A percentile compares a stretch with the other conserved stretches of the same genome.
These are phyloP conservation scores for Acanthamoeba healyi DNA, from an alignment of 208 protist species.

Conservation along the genomic window DNA sequence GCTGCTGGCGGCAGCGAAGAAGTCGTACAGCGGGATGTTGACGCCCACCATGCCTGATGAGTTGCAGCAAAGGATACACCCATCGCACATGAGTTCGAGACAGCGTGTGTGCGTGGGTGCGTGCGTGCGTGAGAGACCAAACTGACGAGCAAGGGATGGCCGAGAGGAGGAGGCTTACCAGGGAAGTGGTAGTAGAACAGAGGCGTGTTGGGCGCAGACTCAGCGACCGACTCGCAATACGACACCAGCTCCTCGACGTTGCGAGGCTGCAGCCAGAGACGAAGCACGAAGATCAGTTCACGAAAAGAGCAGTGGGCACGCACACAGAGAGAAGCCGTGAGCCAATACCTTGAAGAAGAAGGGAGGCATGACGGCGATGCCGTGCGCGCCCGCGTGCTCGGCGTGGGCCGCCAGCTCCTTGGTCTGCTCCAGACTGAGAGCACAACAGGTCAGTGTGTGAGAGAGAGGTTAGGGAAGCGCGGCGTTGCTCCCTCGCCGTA, in stretches of 20 bases:
- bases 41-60: constrained; percentile 45
- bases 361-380: constrained; percentile 45
- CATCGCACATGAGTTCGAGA: background rate
- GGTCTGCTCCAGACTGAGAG: constrained; percentile 35
- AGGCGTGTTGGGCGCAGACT: constrained; percentile 36
- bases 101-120: background rate
- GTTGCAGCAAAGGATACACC: too few relatives aligned
- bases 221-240: constrained; percentile 39
- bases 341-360: constrained; percentile 53
- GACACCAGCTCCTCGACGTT: constrained; percentile 49
- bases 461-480: background rate
- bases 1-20: constrained; percentile 27
- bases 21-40: constrained; percentile 51
- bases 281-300: background rate
- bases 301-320: background rate
- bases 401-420: constrained; percentile 42
- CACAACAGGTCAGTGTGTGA: background rate
- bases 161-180: background rate
- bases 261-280: background rate
- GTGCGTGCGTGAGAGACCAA: too few relatives aligned
- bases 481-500: too few relatives aligned
- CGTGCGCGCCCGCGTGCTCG: background rate
- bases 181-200: constrained; percentile 72
- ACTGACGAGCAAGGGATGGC: too few relatives aligned
- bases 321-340: background rate